These are phyloP conservation scores for Suhomyces prunicola DNA, from an alignment of 805 yeast genomes.

Conservation along the genomic window DNA sequence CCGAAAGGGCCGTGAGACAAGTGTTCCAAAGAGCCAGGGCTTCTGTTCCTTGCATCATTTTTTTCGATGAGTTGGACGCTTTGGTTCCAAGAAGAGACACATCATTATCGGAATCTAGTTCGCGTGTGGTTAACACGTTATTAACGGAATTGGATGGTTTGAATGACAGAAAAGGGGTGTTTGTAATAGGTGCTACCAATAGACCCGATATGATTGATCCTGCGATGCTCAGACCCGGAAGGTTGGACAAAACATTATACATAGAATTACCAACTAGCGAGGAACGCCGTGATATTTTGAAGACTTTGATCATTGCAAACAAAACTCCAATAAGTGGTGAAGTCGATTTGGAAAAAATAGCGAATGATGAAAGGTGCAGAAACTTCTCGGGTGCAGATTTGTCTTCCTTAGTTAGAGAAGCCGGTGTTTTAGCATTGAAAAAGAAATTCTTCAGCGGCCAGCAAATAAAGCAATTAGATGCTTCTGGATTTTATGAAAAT, in stretches of 20 bases:
- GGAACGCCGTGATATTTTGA: constrained; percentile 80
- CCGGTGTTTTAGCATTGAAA: constrained; percentile 86
- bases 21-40: constrained; percentile 91
- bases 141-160: constrained; percentile 94
- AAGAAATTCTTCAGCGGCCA: constrained; percentile 57
- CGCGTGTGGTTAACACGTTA: constrained; percentile 91
- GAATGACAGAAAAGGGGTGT: constrained; percentile 88
- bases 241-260: constrained; percentile 88
- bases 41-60: constrained; percentile 88
- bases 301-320: constrained; percentile 67
- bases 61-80: constrained; percentile 95
- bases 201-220: constrained; percentile 98
- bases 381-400: constrained; percentile 97
- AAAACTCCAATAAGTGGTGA: constrained; percentile 67
- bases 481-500: constrained; percentile 35
- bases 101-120: constrained; percentile 80
- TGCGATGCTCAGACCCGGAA: constrained; percentile 96
- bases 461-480: constrained; percentile 37
- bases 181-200: constrained; percentile 94
- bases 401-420: constrained; percentile 87
- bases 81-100: constrained; percentile 92
- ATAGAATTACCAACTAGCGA: constrained; percentile 80
- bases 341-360: constrained; percentile 61
- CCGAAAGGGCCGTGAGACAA: constrained; percentile 90
- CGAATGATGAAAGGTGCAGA: constrained; percentile 74